Base-by-base conservation (phyloP, 164 flowering plant genomes). In the Nymphaea colorata region DNA sequence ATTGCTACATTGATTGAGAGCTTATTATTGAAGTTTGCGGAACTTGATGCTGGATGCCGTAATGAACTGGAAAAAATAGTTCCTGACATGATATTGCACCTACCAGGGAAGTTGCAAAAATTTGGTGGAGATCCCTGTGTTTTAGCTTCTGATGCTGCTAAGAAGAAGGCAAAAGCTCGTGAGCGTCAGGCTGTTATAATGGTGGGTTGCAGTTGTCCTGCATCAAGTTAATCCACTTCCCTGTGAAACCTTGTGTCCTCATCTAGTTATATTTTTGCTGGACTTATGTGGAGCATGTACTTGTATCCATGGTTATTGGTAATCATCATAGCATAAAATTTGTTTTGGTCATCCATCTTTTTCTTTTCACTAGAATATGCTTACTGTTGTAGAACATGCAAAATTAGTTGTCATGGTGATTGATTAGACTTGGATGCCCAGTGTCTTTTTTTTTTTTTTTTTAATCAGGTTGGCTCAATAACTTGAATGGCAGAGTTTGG, bases 111-210 rank as follows among this genome's bases (percentile, higher is more conserved):
- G 4, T 61, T 36, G 41, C 64, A 61, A 17, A 61, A 61, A 12
- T 2, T 6, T 47, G 55, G 12, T 7, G 55, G 55, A 47, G 55
- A 47, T n/a, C 41, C n/a, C n/a, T 61, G 2, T 61, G 76, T 72
- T 6, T 72, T 82, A 63, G 68, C 77, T 67, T 82, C 88, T 71
- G 88, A 82, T 61, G 78, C 76, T 67, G 90, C 82, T 66, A 88
- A 81, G 66, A 90, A 83, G 68, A 92, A 85, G 76, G 86, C 86
- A 42, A 90, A 86, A 79, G 89, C 93, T 74, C 80, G 93, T 60
- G 90, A 89, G 77, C 84, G 91, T 72, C 97, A 95, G 76, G 94
- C 98, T 78, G 98, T 94, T 17, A 79, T 95, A 25, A 36, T 95
- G 94, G 96, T 93, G 63, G 85, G 86, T 65, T 68, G 17, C 67